Evolutionary conservation across 2,329 filamentous ascomycete genomes (phyloP), one percentile per base, ranked within the genome.

Genomic region (Aureobasidium sp.): DNA sequence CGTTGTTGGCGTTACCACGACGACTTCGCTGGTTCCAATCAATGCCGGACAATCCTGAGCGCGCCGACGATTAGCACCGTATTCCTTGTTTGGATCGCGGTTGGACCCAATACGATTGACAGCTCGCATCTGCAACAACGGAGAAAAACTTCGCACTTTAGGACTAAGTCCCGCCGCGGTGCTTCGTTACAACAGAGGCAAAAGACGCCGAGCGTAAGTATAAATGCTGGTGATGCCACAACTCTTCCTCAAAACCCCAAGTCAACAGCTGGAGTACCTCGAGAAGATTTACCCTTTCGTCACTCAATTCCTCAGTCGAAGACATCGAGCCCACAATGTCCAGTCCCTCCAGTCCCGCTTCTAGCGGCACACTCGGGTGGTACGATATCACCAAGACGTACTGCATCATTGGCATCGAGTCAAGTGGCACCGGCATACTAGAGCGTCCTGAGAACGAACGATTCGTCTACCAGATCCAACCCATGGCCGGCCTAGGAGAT

Each of bases 21-120:
- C 43, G 33, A 43, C 25, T 40, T 59, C 19, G 55, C 55, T 59
- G 55, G 43, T 50, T 45, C 45, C 55, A 59, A 59, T 59, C 55
- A 59, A 5, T 25, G n/a, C 25, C 31, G 33, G 9, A 29, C n/a
- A 23, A 19, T 31, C n/a, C n/a, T 46, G 33, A 35, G 45, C 35
- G 33, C n/a, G 23, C 19, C 55, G 45, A 59, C 43, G 19, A 37
- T 29, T 33, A n/a, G 43, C 45, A 59, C 27, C 25, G 19, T 25
- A 21, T 49, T 42, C 33, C 43, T 42, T 49, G 55, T 50, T 50
- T 42, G 23, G 31, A 45, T 42, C 21, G 45, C 45, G n/a, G 25
- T 25, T n/a, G 11, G 45, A 42, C 19, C 45, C 46, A n/a, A 50
- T 50, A 38, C 33, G 23, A 42, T 19, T 47, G 55, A 59, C 43